phyloP scores from a whole-genome alignment of 164 flowering plant genomes.

The Euptelea pleiosperma region DNA sequence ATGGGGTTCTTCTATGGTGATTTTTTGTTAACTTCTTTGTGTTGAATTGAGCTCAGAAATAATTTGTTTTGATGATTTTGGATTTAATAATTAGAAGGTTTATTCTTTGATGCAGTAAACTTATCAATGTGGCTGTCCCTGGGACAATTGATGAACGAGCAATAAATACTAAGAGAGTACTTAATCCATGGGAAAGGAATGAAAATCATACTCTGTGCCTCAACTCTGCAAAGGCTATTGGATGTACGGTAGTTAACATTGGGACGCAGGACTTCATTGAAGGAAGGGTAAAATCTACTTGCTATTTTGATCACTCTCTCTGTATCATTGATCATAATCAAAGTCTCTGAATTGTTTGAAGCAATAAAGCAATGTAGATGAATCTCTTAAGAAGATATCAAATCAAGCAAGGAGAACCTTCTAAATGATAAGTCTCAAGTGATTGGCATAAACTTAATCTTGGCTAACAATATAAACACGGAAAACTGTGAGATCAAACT shows the following conservation, averaged over 20 bases:
- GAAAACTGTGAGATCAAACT: too few species aligned
- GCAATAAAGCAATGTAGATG: too few species aligned
- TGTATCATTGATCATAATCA: too few species aligned
- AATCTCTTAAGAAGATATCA: too few species aligned
- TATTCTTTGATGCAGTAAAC: conserved; percentile 53
- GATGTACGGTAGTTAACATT: conserved; percentile 80
- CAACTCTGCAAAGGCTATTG: conserved; percentile 84
- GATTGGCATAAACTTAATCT: too few species aligned
- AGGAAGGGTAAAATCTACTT: conserved; percentile 54
- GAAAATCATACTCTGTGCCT: conserved; percentile 84
- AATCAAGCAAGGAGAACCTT: too few species aligned
- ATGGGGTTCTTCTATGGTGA: conserved; percentile 90
- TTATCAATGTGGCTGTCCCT: conserved; percentile 82
- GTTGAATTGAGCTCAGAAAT: not conserved
- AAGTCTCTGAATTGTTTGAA: too few species aligned
- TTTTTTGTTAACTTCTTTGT: not conserved
- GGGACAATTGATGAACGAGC: conserved; percentile 88
- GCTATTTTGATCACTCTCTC: not conserved
- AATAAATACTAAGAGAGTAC: conserved; percentile 64
- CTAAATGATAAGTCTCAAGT: too few species aligned
- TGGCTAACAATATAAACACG: too few species aligned
- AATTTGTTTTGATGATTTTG: not conserved
- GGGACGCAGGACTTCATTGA: conserved; percentile 80
- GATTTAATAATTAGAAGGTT: conserved; percentile 1
- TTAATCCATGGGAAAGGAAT: conserved; percentile 90